These are phyloP conservation scores for Aaosphaeria arxii DNA, from an alignment of 2,329 filamentous ascomycete genomes.

Conservation along the genomic window DNA sequence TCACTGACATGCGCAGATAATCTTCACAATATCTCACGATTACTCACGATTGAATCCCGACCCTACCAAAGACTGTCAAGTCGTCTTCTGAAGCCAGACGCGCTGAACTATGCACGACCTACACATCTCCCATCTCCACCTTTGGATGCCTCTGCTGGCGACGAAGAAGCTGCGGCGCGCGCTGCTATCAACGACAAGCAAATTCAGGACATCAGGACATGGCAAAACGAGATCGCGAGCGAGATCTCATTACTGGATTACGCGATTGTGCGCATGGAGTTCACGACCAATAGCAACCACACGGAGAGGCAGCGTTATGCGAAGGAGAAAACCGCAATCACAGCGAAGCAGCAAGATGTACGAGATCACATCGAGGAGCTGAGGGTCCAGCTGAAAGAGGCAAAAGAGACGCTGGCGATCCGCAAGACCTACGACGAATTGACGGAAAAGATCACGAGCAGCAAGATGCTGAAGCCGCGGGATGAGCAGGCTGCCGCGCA, in stretches of 20 bases:
- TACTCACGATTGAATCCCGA: constrained; percentile 87
- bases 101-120: constrained; percentile 57
- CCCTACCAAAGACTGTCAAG: constrained; percentile 88
- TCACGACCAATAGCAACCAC: constrained; percentile 78
- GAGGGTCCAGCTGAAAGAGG: constrained; percentile 69
- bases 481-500: constrained; percentile 78
- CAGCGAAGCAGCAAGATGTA: constrained; percentile 73
- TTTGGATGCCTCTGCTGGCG: constrained; percentile 53
- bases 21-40: constrained; percentile 75
- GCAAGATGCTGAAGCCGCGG: constrained; percentile 74
- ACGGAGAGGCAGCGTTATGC: constrained; percentile 82
- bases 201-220: constrained; percentile 59
- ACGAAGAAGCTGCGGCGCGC: constrained; percentile 43
- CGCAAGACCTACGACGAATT: constrained; percentile 85
- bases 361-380: constrained; percentile 71
- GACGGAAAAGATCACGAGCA: constrained; percentile 81
- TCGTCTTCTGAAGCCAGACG: constrained; percentile 68
- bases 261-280: constrained; percentile 82
- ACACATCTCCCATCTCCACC: constrained; percentile 64
- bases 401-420: constrained; percentile 63
- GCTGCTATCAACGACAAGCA: constrained; percentile 50
- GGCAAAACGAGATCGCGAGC: constrained; percentile 78
- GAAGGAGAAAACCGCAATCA: constrained; percentile 74
- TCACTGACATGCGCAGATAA: constrained; percentile 54
- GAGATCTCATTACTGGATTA: constrained; percentile 88